A percentile compares a stretch with the other conserved stretches of the same genome.
Conservation (phyloP, 768 basidiomycete genomes). For the Termitomyces sp. region DNA sequence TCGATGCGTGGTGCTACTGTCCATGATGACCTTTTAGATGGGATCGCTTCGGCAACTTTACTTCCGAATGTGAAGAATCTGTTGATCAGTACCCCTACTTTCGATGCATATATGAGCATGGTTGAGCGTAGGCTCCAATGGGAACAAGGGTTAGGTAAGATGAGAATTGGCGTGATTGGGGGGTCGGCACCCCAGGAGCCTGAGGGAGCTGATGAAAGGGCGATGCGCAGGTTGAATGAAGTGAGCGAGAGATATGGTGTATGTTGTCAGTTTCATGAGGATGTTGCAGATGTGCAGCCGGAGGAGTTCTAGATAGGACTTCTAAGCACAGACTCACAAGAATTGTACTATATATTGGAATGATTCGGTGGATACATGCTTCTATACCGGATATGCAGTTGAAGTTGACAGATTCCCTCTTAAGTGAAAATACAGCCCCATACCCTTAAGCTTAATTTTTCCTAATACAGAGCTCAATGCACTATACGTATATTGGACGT, state of each 20-base stretch:
- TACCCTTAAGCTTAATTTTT: no score
- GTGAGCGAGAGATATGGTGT: background rate
- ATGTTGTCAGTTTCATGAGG: background rate
- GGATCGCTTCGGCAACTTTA: background rate
- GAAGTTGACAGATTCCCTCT: no score
- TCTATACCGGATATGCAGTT: no score
- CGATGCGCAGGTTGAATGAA: background rate
- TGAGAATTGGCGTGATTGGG: background rate
- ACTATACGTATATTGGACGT: no score
- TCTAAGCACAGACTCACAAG: background rate
- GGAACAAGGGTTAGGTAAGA: background rate
- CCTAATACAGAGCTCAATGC: no score
- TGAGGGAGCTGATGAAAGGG: background rate
- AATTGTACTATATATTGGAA: background rate
- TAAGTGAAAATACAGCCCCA: no score
- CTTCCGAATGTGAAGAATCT: background rate
- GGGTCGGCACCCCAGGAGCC: background rate
- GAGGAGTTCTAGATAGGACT: background rate
- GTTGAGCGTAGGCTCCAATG: background rate
- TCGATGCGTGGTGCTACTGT: background rate
- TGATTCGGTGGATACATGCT: background rate
- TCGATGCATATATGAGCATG: background rate
- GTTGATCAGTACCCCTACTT: background rate
- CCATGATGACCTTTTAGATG: background rate
- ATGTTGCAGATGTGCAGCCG: background rate